Conservation (phyloP, 306 rosid genomes). For the Medicago arabica region DNA sequence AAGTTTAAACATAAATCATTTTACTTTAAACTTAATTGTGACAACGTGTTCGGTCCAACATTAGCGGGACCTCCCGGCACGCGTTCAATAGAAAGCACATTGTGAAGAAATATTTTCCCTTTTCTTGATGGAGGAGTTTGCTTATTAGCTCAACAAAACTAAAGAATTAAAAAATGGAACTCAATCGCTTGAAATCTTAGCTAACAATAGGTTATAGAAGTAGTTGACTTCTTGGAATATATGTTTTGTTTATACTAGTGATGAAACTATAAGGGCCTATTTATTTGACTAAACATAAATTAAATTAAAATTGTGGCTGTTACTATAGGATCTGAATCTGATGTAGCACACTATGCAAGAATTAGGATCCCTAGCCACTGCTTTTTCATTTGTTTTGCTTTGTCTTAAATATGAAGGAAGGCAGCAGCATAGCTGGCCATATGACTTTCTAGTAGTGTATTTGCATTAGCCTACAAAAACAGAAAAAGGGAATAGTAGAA, state of each 20-base stretch:
- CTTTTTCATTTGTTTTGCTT: conserved; percentile 42
- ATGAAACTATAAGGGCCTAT: background rate
- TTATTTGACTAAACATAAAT: conserved; percentile 17
- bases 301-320: conserved; percentile 28
- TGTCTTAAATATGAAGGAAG: conserved; percentile 45
- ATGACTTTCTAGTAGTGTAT: conserved; percentile 27
- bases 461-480: conserved; percentile 24
- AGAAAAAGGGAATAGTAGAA: conserved; percentile 10
- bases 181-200: conserved; percentile 12
- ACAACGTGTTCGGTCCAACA: background rate
- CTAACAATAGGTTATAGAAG: conserved; percentile 27
- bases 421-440: conserved; percentile 50
- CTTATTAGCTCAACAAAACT: conserved; percentile 8
- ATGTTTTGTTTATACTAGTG: conserved; percentile 18
- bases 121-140: conserved; percentile 17
- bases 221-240: conserved; percentile 41
- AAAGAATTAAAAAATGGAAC: conserved; percentile 29
- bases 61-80: background rate
- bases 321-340: conserved; percentile 37
- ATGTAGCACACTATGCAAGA: conserved; percentile 26
- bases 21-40: background rate
- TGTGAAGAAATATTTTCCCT: background rate
- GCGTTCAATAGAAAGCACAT: background rate
- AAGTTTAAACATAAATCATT: background rate
- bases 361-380: conserved; percentile 21